Conservation (phyloP, 1,139 yeast genomes). For the Candida sojae region DNA sequence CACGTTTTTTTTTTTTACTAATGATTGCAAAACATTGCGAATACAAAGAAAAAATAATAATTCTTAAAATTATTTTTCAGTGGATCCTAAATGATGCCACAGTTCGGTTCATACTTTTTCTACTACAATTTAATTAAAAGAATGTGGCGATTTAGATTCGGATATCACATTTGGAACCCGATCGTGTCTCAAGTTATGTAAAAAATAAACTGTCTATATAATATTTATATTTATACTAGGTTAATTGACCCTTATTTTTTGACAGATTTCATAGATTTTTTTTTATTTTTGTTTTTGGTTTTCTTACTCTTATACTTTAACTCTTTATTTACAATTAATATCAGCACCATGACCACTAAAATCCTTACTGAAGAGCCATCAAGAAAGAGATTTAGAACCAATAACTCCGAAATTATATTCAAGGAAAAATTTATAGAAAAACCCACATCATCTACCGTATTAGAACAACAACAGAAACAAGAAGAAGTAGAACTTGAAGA, state of each 20-base stretch:
- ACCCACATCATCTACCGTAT: not conserved
- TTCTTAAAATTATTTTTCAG: too few relatives aligned
- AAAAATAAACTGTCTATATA: too few relatives aligned
- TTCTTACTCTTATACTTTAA: not conserved
- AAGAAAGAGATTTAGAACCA: constrained; percentile 12
- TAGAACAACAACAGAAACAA: too few relatives aligned
- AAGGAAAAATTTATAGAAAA: constrained; percentile 1
- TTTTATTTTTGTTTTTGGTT: not conserved
- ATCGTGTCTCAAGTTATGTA: too few relatives aligned
- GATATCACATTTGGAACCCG: not conserved
- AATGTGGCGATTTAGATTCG: not conserved
- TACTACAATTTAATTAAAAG: too few relatives aligned
- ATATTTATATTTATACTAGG: not conserved
- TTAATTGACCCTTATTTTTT: too few relatives aligned
- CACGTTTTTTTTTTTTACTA: too few relatives aligned
- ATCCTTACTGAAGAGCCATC: constrained; percentile 10
- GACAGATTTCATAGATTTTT: not conserved
- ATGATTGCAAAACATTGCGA: not conserved
- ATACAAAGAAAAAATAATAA: too few relatives aligned
- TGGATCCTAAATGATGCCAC: too few relatives aligned
- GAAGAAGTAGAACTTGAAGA: not conserved
- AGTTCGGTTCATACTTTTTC: too few relatives aligned
- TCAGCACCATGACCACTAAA: not conserved
- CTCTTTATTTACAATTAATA: not conserved
- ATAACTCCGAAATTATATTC: constrained; percentile 5